These are phyloP conservation scores for Fennellomyces sp. DNA, from an alignment of 371 early-diverging fungal genomes.

Conservation along the genomic window DNA sequence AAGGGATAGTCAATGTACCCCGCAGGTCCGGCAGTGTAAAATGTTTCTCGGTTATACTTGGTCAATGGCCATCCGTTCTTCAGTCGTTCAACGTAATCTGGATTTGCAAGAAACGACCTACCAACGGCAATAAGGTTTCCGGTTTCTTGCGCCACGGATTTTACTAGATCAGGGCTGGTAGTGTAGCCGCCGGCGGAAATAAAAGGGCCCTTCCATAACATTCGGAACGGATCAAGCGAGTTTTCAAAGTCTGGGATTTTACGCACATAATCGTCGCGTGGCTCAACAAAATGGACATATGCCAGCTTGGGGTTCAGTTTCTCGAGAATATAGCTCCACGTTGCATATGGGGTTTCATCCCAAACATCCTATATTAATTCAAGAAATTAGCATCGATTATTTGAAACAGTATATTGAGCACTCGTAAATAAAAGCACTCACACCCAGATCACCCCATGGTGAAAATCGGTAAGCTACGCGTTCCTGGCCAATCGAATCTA, in stretches of 20 bases:
- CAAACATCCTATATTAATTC: constrained; percentile 13
- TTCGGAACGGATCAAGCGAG: constrained; percentile 26
- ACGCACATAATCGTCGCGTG: constrained; percentile 16
- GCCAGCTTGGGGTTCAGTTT: constrained; percentile 30
- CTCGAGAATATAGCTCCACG: constrained; percentile 28
- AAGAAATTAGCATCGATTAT: no score
- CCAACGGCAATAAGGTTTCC: constrained; percentile 34
- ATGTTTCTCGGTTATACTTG: constrained; percentile 25
- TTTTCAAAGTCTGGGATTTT: constrained; percentile 6
- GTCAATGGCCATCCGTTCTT: constrained; percentile 24
- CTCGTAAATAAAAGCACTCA: no score
- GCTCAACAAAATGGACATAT: constrained; percentile 38
- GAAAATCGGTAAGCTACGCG: constrained; percentile 20
- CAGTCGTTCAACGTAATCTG: constrained; percentile 31
- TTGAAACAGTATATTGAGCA: no score
- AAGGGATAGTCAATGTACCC: constrained; percentile 36
- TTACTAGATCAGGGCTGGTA: constrained; percentile 9
- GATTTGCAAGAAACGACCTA: constrained; percentile 37
- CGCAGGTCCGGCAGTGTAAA: constrained; percentile 14
- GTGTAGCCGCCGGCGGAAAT: constrained; percentile 34
- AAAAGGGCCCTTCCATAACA: constrained; percentile 35
- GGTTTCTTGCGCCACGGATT: constrained; percentile 18
- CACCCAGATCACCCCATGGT: no score
- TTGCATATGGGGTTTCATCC: constrained; percentile 36
- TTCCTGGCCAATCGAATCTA: constrained; percentile 11